Evolutionary conservation across 2,329 filamentous ascomycete species (phyloP).

Genomic region (Fusarium staphyleae): DNA sequence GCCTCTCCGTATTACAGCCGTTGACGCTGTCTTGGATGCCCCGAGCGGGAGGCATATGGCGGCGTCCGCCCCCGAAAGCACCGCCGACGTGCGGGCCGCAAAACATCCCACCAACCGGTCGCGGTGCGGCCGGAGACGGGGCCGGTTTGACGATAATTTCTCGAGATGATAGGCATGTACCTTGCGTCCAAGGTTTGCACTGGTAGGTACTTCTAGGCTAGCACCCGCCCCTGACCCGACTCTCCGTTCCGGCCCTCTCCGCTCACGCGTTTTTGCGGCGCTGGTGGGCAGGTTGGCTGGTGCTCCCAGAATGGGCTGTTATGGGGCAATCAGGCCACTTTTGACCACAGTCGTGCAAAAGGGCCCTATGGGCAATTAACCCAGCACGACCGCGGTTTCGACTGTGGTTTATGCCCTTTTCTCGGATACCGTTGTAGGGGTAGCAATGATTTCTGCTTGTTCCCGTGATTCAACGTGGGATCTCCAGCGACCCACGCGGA

Average conservation of each 20-base stretch:
- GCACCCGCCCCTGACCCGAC: conserved; percentile 10
- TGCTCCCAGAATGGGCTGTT: conserved; percentile 38
- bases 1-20: too few relatives aligned
- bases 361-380: neutral
- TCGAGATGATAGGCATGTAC: conserved; percentile 30
- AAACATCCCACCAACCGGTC: conserved; percentile 31
- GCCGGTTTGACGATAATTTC: conserved; percentile 38
- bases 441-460: conserved; percentile 12
- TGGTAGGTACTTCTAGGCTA: conserved; percentile 12
- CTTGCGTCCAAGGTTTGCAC: rapidly evolving
- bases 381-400: neutral
- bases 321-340: conserved; percentile 38
- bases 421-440: neutral
- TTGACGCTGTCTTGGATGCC: too few relatives aligned
- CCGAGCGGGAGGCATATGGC: neutral
- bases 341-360: conserved; percentile 11
- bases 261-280: conserved; percentile 38
- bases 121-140: conserved; percentile 10
- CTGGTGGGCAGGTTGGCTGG: conserved; percentile 23
- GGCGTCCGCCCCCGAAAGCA: conserved; percentile 20
- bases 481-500: neutral
- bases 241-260: conserved; percentile 39
- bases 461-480: conserved; percentile 1
- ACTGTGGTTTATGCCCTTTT: neutral
- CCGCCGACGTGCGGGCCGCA: conserved; percentile 14